Conservation (phyloP, 2,329 filamentous ascomycete species). For the Fusarium sp. region DNA sequence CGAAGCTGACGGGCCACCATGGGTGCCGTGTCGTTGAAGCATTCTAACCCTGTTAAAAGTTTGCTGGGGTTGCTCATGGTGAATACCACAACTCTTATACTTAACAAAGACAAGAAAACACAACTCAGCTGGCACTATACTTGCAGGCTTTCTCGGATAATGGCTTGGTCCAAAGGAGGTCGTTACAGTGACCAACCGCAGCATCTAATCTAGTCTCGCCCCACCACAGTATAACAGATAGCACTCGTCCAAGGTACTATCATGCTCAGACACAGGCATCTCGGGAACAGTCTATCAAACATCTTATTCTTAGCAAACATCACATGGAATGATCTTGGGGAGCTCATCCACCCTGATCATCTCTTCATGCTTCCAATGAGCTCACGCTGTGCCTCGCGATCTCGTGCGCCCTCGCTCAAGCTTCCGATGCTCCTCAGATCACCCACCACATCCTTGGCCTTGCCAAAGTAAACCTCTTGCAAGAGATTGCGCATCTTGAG, state of each 20-base stretch:
- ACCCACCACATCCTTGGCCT: constrained; percentile 98
- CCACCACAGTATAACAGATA: constrained; percentile 1
- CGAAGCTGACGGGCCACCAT: neutral
- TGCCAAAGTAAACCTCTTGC: constrained; percentile 99
- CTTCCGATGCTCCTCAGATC: constrained; percentile 90
- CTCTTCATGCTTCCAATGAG: constrained; percentile 79
- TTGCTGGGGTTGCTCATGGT: neutral
- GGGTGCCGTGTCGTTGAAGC: neutral
- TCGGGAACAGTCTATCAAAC: constrained; percentile 32
- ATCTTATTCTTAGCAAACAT: constrained; percentile 25
- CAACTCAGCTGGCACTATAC: too few species aligned
- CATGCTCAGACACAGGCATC: constrained; percentile 6
- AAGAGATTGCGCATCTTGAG: constrained; percentile 98
- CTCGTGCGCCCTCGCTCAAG: constrained; percentile 86
- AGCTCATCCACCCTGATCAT: constrained; percentile 49
- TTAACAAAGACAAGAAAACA: neutral
- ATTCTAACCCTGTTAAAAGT: neutral
- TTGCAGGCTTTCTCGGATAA: neutral
- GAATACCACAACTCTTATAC: neutral
- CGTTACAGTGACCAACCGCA: constrained; percentile 1
- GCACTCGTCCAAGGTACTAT: constrained; percentile 7
- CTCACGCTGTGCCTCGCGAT: constrained; percentile 88
- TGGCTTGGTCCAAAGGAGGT: constrained; percentile 2
- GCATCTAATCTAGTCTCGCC: constrained; percentile 23
- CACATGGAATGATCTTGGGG: constrained; percentile 1